phyloP scores from a whole-genome alignment of 306 rosid genomes.

The Astragalus glycyphyllos region DNA sequence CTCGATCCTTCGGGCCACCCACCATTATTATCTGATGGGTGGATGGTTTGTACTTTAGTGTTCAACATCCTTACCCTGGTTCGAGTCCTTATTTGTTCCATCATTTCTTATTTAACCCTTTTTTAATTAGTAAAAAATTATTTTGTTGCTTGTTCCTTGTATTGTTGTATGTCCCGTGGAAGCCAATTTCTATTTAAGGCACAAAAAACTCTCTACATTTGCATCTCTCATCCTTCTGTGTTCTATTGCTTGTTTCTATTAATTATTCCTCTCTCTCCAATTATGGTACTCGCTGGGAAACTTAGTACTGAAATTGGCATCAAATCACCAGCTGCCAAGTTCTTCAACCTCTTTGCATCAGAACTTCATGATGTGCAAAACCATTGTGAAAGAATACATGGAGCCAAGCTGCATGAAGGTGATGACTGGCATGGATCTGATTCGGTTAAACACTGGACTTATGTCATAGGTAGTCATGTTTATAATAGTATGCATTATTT shows the following conservation, averaged over 20 bases:
- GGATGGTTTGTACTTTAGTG: no score
- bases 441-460: slow-evolving; percentile 49
- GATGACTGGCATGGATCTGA: slow-evolving; percentile 56
- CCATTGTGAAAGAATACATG: slow-evolving; percentile 36
- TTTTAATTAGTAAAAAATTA: no score
- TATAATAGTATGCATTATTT: background rate
- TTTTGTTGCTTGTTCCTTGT: no score
- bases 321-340: slow-evolving; percentile 35
- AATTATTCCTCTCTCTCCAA: background rate
- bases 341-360: slow-evolving; percentile 22
- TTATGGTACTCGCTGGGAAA: slow-evolving; percentile 44
- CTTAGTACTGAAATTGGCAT: slow-evolving; percentile 39
- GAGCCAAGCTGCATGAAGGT: slow-evolving; percentile 50
- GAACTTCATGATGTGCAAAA: slow-evolving; percentile 41
- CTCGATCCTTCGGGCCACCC: no score
- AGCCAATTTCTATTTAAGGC: no score
- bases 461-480: slow-evolving; percentile 27
- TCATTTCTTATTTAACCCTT: no score
- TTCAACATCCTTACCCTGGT: no score
- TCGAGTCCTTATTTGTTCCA: no score
- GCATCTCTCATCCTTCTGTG: no score
- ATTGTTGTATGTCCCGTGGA: no score
- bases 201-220: no score
- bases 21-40: no score
- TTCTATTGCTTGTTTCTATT: background rate